These are phyloP conservation scores for Tolypocladium endophyticum DNA, from an alignment of 2,329 filamentous ascomycete species.

Conservation along the genomic window DNA sequence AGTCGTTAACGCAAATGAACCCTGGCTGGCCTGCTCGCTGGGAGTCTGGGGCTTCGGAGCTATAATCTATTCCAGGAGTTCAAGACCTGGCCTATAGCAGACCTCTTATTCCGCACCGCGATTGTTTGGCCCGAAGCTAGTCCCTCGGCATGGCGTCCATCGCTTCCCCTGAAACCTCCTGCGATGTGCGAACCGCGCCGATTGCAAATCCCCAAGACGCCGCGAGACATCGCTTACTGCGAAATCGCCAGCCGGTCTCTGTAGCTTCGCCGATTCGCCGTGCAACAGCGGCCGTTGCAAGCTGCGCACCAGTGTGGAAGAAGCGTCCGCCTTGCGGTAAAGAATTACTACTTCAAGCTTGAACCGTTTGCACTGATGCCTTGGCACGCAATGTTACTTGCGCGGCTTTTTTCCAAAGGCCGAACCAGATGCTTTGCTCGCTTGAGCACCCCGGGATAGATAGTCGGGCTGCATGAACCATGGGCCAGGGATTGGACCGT, in stretches of 20 bases:
- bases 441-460: background rate
- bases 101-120: background rate
- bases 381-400: background rate
- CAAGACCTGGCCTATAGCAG: background rate
- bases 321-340: background rate
- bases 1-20: background rate
- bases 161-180: background rate
- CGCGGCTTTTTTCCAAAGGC: background rate
- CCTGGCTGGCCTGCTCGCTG: too few relatives aligned
- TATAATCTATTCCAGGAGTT: too few relatives aligned
- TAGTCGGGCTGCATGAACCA: background rate
- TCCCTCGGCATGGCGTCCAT: background rate
- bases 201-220: background rate
- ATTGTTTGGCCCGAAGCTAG: background rate
- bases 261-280: background rate
- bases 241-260: background rate
- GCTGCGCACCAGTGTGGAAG: background rate
- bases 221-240: background rate
- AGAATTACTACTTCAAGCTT: background rate
- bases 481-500: background rate
- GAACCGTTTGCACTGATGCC: background rate
- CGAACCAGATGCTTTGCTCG: background rate
- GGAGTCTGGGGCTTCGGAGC: background rate
- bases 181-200: background rate
- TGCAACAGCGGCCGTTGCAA: too few relatives aligned